A percentile compares a stretch with the other conserved stretches of the same genome.
These are phyloP conservation scores for Skeletonema menzelii DNA, from an alignment of 108 stramenopile genomes.

Conservation along the genomic window DNA sequence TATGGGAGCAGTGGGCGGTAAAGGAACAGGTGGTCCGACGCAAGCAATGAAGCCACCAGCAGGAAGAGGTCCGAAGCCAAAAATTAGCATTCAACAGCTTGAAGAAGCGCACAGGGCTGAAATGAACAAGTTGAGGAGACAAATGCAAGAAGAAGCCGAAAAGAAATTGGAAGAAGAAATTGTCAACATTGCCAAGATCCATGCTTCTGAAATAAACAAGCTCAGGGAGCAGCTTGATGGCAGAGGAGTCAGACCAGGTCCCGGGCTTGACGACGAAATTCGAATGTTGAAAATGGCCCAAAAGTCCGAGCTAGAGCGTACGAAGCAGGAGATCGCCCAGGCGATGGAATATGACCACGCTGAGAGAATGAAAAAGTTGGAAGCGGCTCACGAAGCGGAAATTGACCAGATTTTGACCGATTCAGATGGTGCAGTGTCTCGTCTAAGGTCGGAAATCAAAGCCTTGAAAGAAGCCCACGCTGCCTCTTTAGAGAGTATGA, in stretches of 20 bases:
- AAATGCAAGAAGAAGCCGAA: slow-evolving; percentile 4
- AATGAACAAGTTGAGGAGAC: slow-evolving; percentile 17
- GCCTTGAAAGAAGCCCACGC: neutral
- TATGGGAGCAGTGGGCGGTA: slow-evolving; percentile 18
- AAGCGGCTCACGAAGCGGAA: slow-evolving; percentile 1
- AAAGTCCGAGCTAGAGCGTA: neutral
- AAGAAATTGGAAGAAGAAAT: slow-evolving; percentile 19
- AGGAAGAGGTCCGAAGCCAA: neutral
- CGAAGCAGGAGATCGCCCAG: neutral
- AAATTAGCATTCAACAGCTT: slow-evolving; percentile 9
- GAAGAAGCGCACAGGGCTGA: slow-evolving; percentile 22
- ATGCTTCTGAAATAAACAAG: neutral
- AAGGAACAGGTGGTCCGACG: neutral
- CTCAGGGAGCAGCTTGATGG: neutral
- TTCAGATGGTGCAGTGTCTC: neutral
- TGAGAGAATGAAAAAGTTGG: slow-evolving; percentile 1
- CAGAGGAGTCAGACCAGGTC: neutral
- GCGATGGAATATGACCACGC: slow-evolving; percentile 6
- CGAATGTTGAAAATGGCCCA: slow-evolving; percentile 1
- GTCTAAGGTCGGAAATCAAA: neutral
- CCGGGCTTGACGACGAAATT: neutral
- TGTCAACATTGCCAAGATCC: slow-evolving; percentile 2
- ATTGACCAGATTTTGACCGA: neutral
- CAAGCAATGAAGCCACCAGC: neutral
- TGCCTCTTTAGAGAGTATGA: neutral